Evolutionary conservation across 495 filamentous ascomycete species (phyloP).

Genomic region (Penicillium daleae): DNA sequence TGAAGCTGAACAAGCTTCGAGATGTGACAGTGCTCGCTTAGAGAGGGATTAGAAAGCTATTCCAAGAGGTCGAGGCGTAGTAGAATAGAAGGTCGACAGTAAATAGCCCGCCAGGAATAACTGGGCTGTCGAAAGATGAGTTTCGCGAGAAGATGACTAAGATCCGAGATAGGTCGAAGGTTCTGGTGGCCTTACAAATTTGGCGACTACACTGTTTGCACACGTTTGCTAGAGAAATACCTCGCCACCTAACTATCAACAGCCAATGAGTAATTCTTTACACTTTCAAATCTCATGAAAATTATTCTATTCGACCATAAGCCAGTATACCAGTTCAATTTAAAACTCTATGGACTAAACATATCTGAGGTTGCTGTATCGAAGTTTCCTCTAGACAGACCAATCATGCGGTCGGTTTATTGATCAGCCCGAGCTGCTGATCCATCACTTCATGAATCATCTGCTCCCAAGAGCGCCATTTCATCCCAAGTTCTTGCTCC

Average conservation of each 20-base stretch:
- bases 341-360: too few relatives aligned
- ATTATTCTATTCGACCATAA: background rate
- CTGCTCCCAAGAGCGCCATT: slow-evolving; percentile 36
- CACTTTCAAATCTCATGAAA: background rate
- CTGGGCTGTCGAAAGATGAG: background rate
- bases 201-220: slow-evolving; percentile 22
- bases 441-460: slow-evolving; percentile 43
- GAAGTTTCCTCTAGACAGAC: too few relatives aligned
- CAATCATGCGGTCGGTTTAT: too few relatives aligned
- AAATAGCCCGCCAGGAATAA: background rate
- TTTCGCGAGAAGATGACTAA: background rate
- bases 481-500: slow-evolving; percentile 39
- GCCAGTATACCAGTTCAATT: background rate
- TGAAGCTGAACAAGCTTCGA: background rate
- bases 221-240: background rate
- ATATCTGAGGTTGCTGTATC: too few relatives aligned
- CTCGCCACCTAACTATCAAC: background rate
- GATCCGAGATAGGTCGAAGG: slow-evolving; percentile 9
- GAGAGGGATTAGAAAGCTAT: background rate
- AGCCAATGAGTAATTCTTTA: too few relatives aligned
- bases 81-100: background rate
- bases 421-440: slow-evolving; percentile 35
- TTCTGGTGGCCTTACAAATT: slow-evolving; percentile 22
- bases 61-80: background rate
- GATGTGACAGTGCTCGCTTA: background rate